Evolutionary conservation across 768 basidiomycete species (phyloP), one percentile per base, ranked within the genome.

Genomic region (Tulasnella sp.): DNA sequence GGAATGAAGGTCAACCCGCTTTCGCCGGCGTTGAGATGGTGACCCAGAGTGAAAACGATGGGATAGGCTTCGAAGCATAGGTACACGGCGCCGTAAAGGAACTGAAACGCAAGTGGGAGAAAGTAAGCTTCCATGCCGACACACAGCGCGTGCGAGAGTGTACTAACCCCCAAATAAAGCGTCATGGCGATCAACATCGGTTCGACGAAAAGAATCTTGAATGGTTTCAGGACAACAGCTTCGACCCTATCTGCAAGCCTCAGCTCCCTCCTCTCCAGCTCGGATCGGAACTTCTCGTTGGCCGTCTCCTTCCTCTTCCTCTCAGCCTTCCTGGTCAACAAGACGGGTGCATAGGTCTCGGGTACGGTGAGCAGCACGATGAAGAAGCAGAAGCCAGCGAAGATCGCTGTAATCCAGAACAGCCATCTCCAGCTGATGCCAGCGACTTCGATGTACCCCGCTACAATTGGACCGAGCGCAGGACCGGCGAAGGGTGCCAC

Each of bases 1-100:
- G 77, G 76, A 17, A 79, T 74, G 74, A 79, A 79, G 62, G 77
- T 72, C 14, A 78, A 73, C 3, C 79, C 79, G 0, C 64, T 62
- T 7, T 75, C 69, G 26, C 78, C 78, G 1, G 77, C 65, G 75
- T 80, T 80, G 35, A 79, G 72, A 39, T 77, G 75, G 74, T 79
- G 79, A 5, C 62, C 26, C 37, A 69, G 37, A 22, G 73, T 74
- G 70, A 78, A 80, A 42, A 80, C 75, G 71, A 79, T 75, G 1
- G 79, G 79, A 71, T 78, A 77, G 9, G 77, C 77, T 64, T 80
- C 79, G 76, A 79, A 80, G 29, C 77, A 74, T 14, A 78, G 73
- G 74, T 78, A 78, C 22, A 79, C 71, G 73, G 75, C 72, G 29
- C 77, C 77, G 65, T 76, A 76, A 17, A 65, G 64, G 67, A 72